These are phyloP conservation scores for Triadica sebifera DNA, from an alignment of 345 rosid genomes.

Conservation along the genomic window DNA sequence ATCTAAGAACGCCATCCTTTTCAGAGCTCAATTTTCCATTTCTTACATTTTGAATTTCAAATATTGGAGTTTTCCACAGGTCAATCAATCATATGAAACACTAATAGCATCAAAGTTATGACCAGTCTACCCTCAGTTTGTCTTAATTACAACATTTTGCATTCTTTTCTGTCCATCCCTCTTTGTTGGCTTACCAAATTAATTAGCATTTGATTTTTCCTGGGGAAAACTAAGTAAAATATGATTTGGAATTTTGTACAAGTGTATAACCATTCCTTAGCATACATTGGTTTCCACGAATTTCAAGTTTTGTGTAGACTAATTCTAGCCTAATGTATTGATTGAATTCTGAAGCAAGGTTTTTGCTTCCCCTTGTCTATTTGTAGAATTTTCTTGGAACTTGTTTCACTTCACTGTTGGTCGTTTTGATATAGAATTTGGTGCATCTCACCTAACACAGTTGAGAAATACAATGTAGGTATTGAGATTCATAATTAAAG, in stretches of 20 bases:
- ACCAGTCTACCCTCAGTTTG: not conserved
- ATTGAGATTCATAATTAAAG: not conserved
- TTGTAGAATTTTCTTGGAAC: not conserved
- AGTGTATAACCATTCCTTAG: not conserved
- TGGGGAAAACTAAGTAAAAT: not conserved
- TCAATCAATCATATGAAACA: not conserved
- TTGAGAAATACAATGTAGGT: not conserved
- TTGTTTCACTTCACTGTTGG: not conserved
- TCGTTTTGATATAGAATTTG: not conserved
- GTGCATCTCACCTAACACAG: not conserved
- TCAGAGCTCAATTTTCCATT: not conserved
- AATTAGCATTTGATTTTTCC: not conserved
- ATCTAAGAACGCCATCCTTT: not conserved
- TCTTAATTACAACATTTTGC: not conserved
- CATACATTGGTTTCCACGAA: not conserved
- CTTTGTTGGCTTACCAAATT: not conserved
- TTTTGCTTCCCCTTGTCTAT: not conserved
- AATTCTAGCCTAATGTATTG: not conserved
- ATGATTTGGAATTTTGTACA: not conserved
- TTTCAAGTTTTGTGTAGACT: not conserved
- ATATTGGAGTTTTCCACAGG: not conserved
- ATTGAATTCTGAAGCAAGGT: not conserved
- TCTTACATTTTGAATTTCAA: conserved; percentile 6
- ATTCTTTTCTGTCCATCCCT: not conserved
- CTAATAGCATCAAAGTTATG: not conserved